Conservation (phyloP, 2,329 filamentous ascomycete species). For the Penicillium sp. region DNA sequence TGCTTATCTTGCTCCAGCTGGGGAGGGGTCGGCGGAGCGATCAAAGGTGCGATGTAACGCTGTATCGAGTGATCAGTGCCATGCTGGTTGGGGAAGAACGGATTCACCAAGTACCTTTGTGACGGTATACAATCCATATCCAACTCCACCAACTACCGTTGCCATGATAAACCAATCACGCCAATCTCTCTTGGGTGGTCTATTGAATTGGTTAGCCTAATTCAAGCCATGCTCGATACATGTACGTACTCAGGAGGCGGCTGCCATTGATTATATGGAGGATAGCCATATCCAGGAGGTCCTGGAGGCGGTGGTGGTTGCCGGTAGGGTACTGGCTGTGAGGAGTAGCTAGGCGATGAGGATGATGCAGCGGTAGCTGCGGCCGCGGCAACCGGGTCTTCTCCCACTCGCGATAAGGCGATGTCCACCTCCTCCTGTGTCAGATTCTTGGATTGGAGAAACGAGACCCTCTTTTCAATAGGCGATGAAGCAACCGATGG, state of each 20-base stretch:
- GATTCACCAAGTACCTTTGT: conserved; percentile 61
- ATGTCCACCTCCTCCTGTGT: conserved; percentile 92
- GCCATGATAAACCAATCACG: conserved; percentile 99
- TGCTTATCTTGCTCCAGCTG: conserved; percentile 93
- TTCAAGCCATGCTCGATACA: neutral
- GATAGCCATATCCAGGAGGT: conserved; percentile 48
- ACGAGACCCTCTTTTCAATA: conserved; percentile 88
- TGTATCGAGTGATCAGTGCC: conserved; percentile 38
- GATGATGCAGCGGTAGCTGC: conserved; percentile 47
- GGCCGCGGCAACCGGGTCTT: conserved; percentile 49
- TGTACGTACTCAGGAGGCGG: conserved; percentile 51
- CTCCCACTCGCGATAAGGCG: conserved; percentile 71
- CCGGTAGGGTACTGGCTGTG: conserved; percentile 39
- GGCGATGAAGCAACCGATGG: conserved; percentile 84
- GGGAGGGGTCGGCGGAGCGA: conserved; percentile 88
- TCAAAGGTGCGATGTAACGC: conserved; percentile 86
- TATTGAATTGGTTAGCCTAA: conserved; percentile 22
- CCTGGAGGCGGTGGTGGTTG: conserved; percentile 42
- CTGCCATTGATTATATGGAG: conserved; percentile 52
- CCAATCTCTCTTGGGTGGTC: conserved; percentile 80
- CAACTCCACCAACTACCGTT: conserved; percentile 82
- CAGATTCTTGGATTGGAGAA: conserved; percentile 93
- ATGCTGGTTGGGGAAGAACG: neutral
- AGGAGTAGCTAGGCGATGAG: conserved; percentile 48
- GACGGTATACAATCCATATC: conserved; percentile 82